Conservation (phyloP, 2,329 filamentous ascomycete species). For the Endoconidiophora laricicola region DNA sequence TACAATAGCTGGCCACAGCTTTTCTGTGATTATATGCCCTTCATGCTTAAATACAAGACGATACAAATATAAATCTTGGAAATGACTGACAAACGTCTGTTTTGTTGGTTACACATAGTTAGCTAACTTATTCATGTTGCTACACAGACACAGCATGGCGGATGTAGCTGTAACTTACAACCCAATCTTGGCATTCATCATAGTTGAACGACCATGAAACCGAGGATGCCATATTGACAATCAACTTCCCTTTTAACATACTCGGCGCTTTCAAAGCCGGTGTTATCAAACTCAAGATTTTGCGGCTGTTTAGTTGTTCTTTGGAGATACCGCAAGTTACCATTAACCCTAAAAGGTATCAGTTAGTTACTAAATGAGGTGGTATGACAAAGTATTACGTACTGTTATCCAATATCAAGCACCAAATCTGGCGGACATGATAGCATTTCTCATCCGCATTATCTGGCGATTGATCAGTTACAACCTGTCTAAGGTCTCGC, state of each 20-base stretch:
- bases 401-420: constrained; percentile 29
- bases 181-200: background rate
- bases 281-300: background rate
- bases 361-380: background rate
- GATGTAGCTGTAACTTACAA: background rate
- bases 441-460: constrained; percentile 23
- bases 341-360: background rate
- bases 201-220: background rate
- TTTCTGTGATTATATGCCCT: background rate
- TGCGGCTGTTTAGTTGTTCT: background rate
- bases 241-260: background rate
- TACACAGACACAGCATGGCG: background rate
- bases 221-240: background rate
- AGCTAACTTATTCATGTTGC: background rate
- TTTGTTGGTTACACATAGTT: background rate
- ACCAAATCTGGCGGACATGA: constrained; percentile 33
- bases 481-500: constrained; percentile 2
- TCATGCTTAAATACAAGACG: background rate
- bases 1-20: background rate
- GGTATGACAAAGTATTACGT: constrained; percentile 15
- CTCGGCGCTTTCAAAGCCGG: background rate
- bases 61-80: background rate
- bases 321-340: background rate
- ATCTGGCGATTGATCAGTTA: constrained; percentile 15
- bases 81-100: background rate